Conservation (phyloP, 2,329 filamentous ascomycete genomes). For the Pestalotiopsis sp. region DNA sequence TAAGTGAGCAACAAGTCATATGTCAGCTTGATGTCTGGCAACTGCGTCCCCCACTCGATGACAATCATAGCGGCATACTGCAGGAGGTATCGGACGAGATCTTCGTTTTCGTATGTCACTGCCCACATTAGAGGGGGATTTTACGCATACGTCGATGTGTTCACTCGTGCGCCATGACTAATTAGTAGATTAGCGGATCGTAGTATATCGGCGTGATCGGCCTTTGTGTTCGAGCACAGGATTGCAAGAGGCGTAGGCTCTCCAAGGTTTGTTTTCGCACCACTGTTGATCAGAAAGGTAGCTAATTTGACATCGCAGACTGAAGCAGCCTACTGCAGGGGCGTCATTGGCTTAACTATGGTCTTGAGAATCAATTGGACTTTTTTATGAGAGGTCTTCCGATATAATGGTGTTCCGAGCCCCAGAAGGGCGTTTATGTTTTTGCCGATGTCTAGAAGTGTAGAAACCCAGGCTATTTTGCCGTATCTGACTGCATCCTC, state of each 20-base stretch:
- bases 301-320: not conserved
- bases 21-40: not conserved
- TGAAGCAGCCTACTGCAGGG: not conserved
- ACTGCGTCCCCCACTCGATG: not conserved
- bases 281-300: not conserved
- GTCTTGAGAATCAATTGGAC: too few relatives aligned
- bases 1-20: not conserved
- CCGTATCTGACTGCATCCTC: not conserved
- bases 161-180: not conserved
- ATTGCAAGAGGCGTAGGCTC: not conserved
- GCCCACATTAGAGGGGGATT: not conserved
- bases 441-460: not conserved
- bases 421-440: not conserved
- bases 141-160: not conserved
- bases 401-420: too few relatives aligned
- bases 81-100: not conserved
- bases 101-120: not conserved
- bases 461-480: not conserved
- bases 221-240: not conserved
- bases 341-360: accelerated
- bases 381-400: too few relatives aligned
- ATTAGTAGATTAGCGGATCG: not conserved
- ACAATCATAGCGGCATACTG: not conserved
- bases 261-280: not conserved
- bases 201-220: not conserved